phyloP scores from a whole-genome alignment of 1,139 yeast genomes.

The Geotrichum klebahnii region DNA sequence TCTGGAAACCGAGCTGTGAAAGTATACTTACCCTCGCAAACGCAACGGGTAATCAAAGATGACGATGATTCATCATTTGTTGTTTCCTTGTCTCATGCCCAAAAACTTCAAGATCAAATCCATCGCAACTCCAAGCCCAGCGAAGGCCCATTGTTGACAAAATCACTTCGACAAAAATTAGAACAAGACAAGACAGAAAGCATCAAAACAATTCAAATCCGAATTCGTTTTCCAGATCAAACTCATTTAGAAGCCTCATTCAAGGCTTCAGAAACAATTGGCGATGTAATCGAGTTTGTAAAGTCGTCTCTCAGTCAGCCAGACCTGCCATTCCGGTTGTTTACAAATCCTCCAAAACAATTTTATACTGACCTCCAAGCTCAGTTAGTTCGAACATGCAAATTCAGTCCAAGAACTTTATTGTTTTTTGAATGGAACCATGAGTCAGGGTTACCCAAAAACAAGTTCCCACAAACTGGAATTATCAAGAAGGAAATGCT shows the following conservation, averaged over 20 bases:
- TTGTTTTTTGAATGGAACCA: conserved; percentile 35
- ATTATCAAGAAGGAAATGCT: conserved; percentile 25
- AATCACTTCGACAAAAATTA: conserved; percentile 31
- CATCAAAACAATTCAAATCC: conserved; percentile 24
- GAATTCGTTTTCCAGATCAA: conserved; percentile 39
- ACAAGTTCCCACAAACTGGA: conserved; percentile 17
- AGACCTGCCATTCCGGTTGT: conserved; percentile 31
- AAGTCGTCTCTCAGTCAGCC: conserved; percentile 28
- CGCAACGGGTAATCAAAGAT: conserved; percentile 24
- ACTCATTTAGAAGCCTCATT: conserved; percentile 36
- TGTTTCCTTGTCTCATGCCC: conserved; percentile 19
- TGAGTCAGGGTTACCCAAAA: conserved; percentile 13
- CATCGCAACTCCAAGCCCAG: conserved; percentile 27
- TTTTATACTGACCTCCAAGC: conserved; percentile 26
- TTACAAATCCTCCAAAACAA: conserved; percentile 34
- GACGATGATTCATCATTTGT: conserved; percentile 25
- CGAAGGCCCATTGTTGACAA: conserved; percentile 35
- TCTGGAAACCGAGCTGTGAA: conserved; percentile 22
- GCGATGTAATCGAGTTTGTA: conserved; percentile 33
- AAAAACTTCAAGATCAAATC: conserved; percentile 25
- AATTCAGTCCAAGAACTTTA: conserved; percentile 34
- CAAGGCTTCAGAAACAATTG: conserved; percentile 31
- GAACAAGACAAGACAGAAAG: conserved; percentile 29
- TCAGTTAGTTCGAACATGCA: conserved; percentile 28
- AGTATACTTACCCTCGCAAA: conserved; percentile 27